Evolutionary conservation across 306 rosid genomes (phyloP).

Genomic region (Trifolium fragiferum): DNA sequence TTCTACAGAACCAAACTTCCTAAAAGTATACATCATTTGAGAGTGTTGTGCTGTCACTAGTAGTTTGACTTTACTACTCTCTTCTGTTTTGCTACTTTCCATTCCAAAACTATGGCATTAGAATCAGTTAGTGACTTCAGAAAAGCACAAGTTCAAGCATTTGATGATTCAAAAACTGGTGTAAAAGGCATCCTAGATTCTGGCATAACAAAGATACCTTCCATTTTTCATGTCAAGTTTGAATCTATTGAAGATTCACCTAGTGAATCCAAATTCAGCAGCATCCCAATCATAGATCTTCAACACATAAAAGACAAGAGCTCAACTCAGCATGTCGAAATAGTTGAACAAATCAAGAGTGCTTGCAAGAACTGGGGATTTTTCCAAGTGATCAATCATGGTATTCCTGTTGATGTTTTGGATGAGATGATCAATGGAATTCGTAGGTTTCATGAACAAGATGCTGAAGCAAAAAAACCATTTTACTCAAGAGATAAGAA

Average conservation of each 20-base stretch:
- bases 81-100: background rate
- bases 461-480: constrained; percentile 30
- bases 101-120: background rate
- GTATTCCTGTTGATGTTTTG: constrained; percentile 44
- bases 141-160: background rate
- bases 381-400: constrained; percentile 58
- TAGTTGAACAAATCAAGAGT: constrained; percentile 24
- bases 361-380: constrained; percentile 47
- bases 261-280: background rate
- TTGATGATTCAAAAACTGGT: constrained; percentile 26
- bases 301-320: background rate
- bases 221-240: background rate
- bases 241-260: background rate
- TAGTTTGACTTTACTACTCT: background rate
- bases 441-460: constrained; percentile 54
- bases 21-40: background rate
- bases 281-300: constrained; percentile 45
- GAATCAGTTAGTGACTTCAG: background rate
- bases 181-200: constrained; percentile 37
- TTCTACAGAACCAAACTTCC: too few relatives aligned
- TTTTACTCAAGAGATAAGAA: constrained; percentile 38
- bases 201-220: background rate
- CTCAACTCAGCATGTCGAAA: background rate
- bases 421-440: constrained; percentile 51
- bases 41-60: background rate